phyloP scores from a whole-genome alignment of 2,329 filamentous ascomycete species.

The Thermothelomyces thermophilus region DNA sequence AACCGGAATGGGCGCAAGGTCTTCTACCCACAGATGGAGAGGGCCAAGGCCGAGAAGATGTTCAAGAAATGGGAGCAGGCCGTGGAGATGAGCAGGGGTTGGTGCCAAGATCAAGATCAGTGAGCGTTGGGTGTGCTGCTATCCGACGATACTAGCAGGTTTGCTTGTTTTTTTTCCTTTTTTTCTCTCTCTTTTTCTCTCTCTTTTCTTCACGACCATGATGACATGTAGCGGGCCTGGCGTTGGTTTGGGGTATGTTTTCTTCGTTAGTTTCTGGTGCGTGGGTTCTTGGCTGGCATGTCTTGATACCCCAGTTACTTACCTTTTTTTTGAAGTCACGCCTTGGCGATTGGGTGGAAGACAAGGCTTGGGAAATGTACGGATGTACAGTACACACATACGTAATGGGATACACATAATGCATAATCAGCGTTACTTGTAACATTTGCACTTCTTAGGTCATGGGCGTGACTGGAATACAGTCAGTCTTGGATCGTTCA shows the following conservation, averaged over 20 bases:
- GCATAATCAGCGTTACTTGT: not conserved
- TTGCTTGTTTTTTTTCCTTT: not conserved
- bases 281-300: not conserved
- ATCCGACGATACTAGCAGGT: not conserved
- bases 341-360: not conserved
- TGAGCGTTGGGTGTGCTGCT: not conserved
- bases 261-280: not conserved
- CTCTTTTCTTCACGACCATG: not conserved
- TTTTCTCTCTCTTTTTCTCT: not conserved
- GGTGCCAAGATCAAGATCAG: constrained; percentile 34
- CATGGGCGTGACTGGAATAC: not conserved
- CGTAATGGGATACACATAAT: too few relatives aligned
- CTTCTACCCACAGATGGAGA: constrained; percentile 61
- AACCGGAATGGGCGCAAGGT: constrained; percentile 62
- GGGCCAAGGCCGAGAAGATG: constrained; percentile 35
- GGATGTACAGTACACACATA: not conserved
- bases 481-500: not conserved
- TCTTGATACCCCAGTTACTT: not conserved
- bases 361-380: not conserved
- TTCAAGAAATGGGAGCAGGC: constrained; percentile 51
- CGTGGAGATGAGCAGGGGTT: constrained; percentile 52
- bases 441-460: not conserved
- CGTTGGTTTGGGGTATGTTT: not conserved
- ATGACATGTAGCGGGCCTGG: constrained; percentile 1
- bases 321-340: not conserved